Conservation (phyloP, 2,329 filamentous ascomycete genomes). For the Myriosclerotinia scirpicola region DNA sequence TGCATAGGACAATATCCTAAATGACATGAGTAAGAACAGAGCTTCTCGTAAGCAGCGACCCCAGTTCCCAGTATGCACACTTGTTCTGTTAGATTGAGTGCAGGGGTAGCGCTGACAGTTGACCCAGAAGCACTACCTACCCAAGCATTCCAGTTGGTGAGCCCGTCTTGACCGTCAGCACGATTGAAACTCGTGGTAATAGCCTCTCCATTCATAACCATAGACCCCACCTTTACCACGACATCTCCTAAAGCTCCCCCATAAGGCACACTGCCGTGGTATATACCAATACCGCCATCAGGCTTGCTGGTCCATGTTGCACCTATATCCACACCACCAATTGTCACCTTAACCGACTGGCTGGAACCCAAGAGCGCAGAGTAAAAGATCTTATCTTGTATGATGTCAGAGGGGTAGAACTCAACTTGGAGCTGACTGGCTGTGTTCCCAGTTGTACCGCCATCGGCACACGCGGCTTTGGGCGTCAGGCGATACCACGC, state of each 20-base stretch:
- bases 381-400: neutral
- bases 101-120: neutral
- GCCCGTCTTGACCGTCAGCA: too few species aligned
- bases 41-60: too few species aligned
- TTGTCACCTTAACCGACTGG: neutral
- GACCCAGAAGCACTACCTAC: neutral
- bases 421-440: neutral
- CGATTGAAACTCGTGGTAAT: too few species aligned
- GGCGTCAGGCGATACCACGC: too few species aligned
- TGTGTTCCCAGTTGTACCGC: neutral
- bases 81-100: neutral
- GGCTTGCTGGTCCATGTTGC: neutral
- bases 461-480: too few species aligned
- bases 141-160: neutral
- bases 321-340: neutral
- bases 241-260: too few species aligned
- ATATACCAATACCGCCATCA: neutral
- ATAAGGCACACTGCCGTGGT: neutral
- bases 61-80: neutral
- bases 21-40: too few species aligned
- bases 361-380: neutral
- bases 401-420: neutral
- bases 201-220: too few species aligned
- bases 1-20: too few species aligned
- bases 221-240: too few species aligned